Percentiles rank a stretch among this genome's conserved stretches.
These are phyloP conservation scores for Alternaria sp. DNA, from an alignment of 2,329 filamentous ascomycete genomes.

Conservation along the genomic window DNA sequence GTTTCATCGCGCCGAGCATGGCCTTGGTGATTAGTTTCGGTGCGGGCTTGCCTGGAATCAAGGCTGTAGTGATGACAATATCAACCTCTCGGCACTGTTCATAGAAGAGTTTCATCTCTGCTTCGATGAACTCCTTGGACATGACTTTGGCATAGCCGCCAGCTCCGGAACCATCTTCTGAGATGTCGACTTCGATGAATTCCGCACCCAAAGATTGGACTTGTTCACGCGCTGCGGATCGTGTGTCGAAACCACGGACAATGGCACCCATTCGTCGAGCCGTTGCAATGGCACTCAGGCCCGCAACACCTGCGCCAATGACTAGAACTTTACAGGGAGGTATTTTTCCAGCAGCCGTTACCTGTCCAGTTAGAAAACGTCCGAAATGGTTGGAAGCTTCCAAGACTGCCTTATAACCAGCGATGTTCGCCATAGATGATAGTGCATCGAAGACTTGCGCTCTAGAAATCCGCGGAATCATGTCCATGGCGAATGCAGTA, in stretches of 20 bases:
- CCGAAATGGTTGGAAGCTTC: slow-evolving; percentile 91
- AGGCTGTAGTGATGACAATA: slow-evolving; percentile 90
- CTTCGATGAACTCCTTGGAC: slow-evolving; percentile 92
- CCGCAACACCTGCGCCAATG: slow-evolving; percentile 89
- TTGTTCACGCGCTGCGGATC: slow-evolving; percentile 85
- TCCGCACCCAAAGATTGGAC: slow-evolving; percentile 90
- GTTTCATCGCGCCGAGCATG: slow-evolving; percentile 86
- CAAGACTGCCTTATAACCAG: slow-evolving; percentile 89
- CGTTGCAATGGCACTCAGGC: slow-evolving; percentile 86
- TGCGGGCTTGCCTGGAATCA: slow-evolving; percentile 84
- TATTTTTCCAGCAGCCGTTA: slow-evolving; percentile 85
- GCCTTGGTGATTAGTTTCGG: slow-evolving; percentile 84
- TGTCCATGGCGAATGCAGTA: slow-evolving; percentile 89
- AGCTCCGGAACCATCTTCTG: slow-evolving; percentile 84
- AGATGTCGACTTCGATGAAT: slow-evolving; percentile 84
- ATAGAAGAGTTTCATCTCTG: slow-evolving; percentile 91
- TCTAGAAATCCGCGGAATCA: slow-evolving; percentile 87
- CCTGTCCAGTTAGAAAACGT: slow-evolving; percentile 86
- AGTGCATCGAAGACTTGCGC: slow-evolving; percentile 89
- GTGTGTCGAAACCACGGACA: slow-evolving; percentile 89
- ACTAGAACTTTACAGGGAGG: slow-evolving; percentile 90
- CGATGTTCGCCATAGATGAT: slow-evolving; percentile 94
- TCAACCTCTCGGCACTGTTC: slow-evolving; percentile 88
- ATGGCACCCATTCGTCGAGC: slow-evolving; percentile 85
- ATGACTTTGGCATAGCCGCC: slow-evolving; percentile 93